A percentile compares a stretch with the other conserved stretches of the same genome.
These are phyloP conservation scores for Apiospora malaysiana DNA, from an alignment of 2,329 filamentous ascomycete genomes.

Conservation along the genomic window DNA sequence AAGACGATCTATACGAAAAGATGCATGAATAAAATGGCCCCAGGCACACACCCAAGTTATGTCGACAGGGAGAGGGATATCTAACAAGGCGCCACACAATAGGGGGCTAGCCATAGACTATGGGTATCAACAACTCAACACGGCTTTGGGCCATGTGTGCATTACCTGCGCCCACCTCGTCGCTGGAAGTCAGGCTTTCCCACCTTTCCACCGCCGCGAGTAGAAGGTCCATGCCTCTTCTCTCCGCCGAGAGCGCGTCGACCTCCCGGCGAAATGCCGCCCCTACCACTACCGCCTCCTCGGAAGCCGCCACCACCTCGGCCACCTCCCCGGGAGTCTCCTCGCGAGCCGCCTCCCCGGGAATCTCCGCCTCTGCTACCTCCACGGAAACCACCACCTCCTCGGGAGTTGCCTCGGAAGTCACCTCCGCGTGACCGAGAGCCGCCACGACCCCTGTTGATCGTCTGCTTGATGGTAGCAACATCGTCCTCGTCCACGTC, in stretches of 20 bases:
- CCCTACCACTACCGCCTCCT: slow-evolving; percentile 50
- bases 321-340: slow-evolving; percentile 25
- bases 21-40: slow-evolving; percentile 6
- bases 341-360: slow-evolving; percentile 34
- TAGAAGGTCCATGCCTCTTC: slow-evolving; percentile 50
- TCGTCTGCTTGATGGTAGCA: slow-evolving; percentile 57
- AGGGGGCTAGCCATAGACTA: slow-evolving; percentile 4
- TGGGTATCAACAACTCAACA: slow-evolving; percentile 19
- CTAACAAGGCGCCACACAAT: slow-evolving; percentile 4
- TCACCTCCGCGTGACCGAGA: slow-evolving; percentile 28
- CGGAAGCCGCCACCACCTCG: slow-evolving; percentile 38
- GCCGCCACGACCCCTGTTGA: slow-evolving; percentile 37
- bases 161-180: slow-evolving; percentile 35
- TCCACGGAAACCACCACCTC: slow-evolving; percentile 32
- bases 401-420: slow-evolving; percentile 28
- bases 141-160: background rate
- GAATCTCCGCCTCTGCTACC: slow-evolving; percentile 31
- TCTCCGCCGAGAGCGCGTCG: slow-evolving; percentile 58
- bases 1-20: slow-evolving; percentile 13
- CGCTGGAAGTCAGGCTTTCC: slow-evolving; percentile 44
- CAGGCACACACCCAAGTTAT: background rate
- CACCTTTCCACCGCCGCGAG: slow-evolving; percentile 42
- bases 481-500: slow-evolving; percentile 55
- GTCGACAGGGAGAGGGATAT: slow-evolving; percentile 14
- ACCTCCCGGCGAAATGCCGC: slow-evolving; percentile 52